phyloP scores from a whole-genome alignment of 345 rosid species.

The Populus pruinosa region DNA sequence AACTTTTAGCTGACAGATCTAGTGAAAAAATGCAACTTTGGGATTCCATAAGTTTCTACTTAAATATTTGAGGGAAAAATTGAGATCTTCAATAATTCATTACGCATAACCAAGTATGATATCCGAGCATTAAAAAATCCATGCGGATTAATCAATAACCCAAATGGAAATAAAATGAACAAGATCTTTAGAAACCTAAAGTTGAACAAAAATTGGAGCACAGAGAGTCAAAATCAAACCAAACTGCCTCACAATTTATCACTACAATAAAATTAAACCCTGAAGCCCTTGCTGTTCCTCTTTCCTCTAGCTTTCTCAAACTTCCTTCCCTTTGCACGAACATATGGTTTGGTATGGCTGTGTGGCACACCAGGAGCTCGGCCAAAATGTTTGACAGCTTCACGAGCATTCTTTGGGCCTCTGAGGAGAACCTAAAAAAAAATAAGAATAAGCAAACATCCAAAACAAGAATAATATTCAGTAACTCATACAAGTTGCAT shows the following conservation, averaged over 20 bases:
- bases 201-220: conserved; percentile 41
- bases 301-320: conserved; percentile 88
- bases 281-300: conserved; percentile 67
- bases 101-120: not conserved
- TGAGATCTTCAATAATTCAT: not conserved
- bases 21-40: not conserved
- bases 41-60: not conserved
- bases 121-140: conserved; percentile 4
- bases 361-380: conserved; percentile 97
- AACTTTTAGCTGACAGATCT: not conserved
- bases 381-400: conserved; percentile 96
- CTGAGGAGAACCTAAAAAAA: conserved; percentile 67
- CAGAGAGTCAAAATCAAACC: conserved; percentile 18
- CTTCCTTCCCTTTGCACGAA: conserved; percentile 84
- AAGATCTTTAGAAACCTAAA: conserved; percentile 22
- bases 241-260: conserved; percentile 18
- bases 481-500: not conserved
- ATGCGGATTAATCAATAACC: not conserved
- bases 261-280: conserved; percentile 40
- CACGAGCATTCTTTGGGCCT: conserved; percentile 93
- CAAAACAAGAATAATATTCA: not conserved
- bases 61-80: too few relatives aligned
- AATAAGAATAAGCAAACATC: too few relatives aligned
- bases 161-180: conserved; percentile 11
- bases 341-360: conserved; percentile 88